Conservation (phyloP, 176 grass and related monocot species). For the Aegilops umbellulata region DNA sequence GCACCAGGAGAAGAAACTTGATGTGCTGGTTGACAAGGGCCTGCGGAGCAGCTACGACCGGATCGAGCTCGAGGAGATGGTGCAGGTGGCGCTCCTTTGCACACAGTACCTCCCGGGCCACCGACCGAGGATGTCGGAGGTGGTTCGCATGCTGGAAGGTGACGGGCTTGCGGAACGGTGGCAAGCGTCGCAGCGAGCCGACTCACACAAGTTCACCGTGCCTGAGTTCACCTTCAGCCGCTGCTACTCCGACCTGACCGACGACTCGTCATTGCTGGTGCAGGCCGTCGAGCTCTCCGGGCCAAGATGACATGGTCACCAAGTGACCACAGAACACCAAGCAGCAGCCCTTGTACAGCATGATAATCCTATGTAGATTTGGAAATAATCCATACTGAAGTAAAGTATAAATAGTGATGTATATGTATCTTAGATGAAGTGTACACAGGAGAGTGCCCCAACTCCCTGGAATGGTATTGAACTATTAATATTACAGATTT, state of each 20-base stretch:
- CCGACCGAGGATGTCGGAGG: constrained; percentile 88
- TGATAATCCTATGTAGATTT: constrained; percentile 31
- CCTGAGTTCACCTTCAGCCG: constrained; percentile 76
- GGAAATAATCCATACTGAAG: constrained; percentile 32
- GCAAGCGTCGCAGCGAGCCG: constrained; percentile 73
- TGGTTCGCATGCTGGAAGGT: constrained; percentile 91
- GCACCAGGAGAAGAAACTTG: constrained; percentile 92
- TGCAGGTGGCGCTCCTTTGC: constrained; percentile 85
- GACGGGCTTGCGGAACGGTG: constrained; percentile 91
- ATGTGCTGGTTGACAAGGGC: constrained; percentile 75
- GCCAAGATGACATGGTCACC: constrained; percentile 60
- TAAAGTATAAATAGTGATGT: constrained; percentile 31
- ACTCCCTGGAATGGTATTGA: constrained; percentile 26
- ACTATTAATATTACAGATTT: constrained; percentile 17
- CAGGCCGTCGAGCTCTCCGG: constrained; percentile 94
- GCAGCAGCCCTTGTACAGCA: constrained; percentile 39
- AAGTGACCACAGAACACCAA: background rate
- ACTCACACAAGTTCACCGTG: constrained; percentile 63
- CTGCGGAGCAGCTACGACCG: constrained; percentile 55
- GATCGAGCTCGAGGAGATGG: constrained; percentile 94
- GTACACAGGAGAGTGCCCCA: constrained; percentile 23
- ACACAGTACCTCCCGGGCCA: constrained; percentile 84
- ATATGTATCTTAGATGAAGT: constrained; percentile 35
- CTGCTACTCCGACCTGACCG: constrained; percentile 77
- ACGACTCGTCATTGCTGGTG: constrained; percentile 87